Conservation (phyloP, 2,329 filamentous ascomycete species). For the Aspergillus sp. region DNA sequence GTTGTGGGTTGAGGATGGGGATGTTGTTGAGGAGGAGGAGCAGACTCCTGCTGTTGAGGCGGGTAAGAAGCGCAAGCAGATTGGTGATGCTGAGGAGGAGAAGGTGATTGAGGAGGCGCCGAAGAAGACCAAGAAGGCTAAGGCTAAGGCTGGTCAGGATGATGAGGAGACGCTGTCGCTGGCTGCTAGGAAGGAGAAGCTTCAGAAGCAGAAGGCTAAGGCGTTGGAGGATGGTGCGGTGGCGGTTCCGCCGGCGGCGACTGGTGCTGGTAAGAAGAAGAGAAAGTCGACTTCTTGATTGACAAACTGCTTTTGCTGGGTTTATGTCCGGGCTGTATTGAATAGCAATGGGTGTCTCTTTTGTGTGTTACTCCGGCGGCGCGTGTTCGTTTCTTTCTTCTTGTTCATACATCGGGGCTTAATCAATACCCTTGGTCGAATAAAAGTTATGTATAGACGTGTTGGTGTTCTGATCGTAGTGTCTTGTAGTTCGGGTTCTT, state of each 20-base stretch:
- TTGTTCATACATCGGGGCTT: constrained; percentile 9
- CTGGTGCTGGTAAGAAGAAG: constrained; percentile 38
- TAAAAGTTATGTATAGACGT: constrained; percentile 7
- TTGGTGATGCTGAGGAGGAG: constrained; percentile 33
- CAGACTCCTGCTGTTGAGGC: constrained; percentile 39
- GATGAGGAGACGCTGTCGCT: constrained; percentile 39
- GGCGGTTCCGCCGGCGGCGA: constrained; percentile 22
- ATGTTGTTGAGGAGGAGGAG: constrained; percentile 61
- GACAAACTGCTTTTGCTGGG: constrained; percentile 26
- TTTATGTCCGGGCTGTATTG: constrained; percentile 19
- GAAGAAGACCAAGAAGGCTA: constrained; percentile 46
- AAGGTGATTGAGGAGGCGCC: constrained; percentile 34
- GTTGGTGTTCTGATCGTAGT: no score
- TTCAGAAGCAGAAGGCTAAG: constrained; percentile 53
- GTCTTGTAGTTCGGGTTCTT: no score
- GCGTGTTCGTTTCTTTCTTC: constrained; percentile 29
- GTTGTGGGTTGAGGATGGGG: constrained; percentile 79
- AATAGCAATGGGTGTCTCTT: constrained; percentile 28
- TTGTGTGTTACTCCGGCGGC: constrained; percentile 29
- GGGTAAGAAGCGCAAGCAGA: constrained; percentile 60
- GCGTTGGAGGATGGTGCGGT: constrained; percentile 48
- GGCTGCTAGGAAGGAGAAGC: constrained; percentile 50
- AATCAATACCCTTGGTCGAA: constrained; percentile 26
- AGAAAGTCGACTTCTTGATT: constrained; percentile 42
- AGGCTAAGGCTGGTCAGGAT: constrained; percentile 39